Base-by-base conservation (phyloP, 2,329 filamentous ascomycete species). In the Xylaria digitata region DNA sequence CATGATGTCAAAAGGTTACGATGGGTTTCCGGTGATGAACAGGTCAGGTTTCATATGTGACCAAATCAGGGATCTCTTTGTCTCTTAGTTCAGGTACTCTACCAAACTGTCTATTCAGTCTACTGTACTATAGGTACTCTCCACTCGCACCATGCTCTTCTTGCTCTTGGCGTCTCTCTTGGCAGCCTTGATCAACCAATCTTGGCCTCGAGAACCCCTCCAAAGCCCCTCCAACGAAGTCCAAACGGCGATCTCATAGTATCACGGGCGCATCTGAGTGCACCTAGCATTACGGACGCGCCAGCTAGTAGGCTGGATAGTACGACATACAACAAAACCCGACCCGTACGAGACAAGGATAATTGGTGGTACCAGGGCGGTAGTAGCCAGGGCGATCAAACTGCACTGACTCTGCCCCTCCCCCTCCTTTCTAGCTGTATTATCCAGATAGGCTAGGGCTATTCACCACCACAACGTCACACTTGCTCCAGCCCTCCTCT, bases 141-240 rank as follows among this genome's bases (percentile, higher is more conserved):
- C 50, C 63, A 61, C 62, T 13, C 9, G 11, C 37, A 15, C 37
- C 37, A 26, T 26, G 13, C n/a, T 60, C 59, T 26, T 26, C 26
- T 2, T 26, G 26, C 26, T 59, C 48, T 61, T 53, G 63, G 55
- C 63, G 32, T 4, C 21, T 57, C 56, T 65, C 65, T 68, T 71
- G 68, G 63, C 66, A 62, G 49, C 65, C 65, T 53, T 32, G 57
- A 60, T 66, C 60, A 45, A 43, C 70, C 70, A 70, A 71, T 70
- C 63, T 65, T 46, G 50, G 53, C 42, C 45, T 50, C 60, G 46
- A 54, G 21, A 21, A 46, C 60, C 63, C 66, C 62, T 60, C 63
- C 58, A 53, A 52, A 30, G 42, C 53, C 61, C 57, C 62, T 53
- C 65, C 55, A 50, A 11, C 40, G 32, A 43, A 55, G 42, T 61